Evolutionary conservation across 2,329 filamentous ascomycete species (phyloP), one percentile per base, ranked within the genome.

Genomic region (Alternaria ventricosa): DNA sequence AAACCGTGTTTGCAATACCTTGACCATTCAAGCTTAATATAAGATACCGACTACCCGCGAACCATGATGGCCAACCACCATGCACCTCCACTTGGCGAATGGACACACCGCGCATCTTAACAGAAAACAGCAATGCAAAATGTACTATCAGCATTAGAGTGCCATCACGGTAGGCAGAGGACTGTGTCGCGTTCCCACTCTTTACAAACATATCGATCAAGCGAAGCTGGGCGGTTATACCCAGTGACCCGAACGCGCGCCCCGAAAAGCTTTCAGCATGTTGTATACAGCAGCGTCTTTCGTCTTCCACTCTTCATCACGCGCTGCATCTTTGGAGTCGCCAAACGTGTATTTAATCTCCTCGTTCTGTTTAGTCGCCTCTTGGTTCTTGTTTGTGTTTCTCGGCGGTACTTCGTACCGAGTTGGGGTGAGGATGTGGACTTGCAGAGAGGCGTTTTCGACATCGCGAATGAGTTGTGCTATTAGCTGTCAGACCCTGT

Each of bases 391-490:
- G 4, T 49, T 20, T 20, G 5, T 25, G 13, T 27, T 9, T 13
- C 13, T 18, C 12, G 22, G 22, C 22, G 50, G 43, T n/a, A 22
- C 50, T 25, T 60, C 5, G 30, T 67, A 67, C 20, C 46, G 51
- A 11, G 64, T 62, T 18, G 61, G 58, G 15, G 49, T 55, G 8
- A 67, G 56, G 6, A 62, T 22, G 51, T 65, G 61, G 18, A 62
- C 20, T 28, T 67, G 33, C 6, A 41, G 33, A 12, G 43, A 20
- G 10, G 56, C 47, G 3, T 15, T 12, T 25, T 57, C 20, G 7
- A 62, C 43, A 33, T 67, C 61, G 5, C 9, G 22, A 3, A 60
- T 15, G 12, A 65, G 47, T 12, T 28, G 28, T 4, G 25, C 57
- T 60, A 11, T 46, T 15, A 6, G 18, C 11, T 22, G 18, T 56